Conservation (phyloP, 2,329 filamentous ascomycete species). For the Trichophaea hybrida region DNA sequence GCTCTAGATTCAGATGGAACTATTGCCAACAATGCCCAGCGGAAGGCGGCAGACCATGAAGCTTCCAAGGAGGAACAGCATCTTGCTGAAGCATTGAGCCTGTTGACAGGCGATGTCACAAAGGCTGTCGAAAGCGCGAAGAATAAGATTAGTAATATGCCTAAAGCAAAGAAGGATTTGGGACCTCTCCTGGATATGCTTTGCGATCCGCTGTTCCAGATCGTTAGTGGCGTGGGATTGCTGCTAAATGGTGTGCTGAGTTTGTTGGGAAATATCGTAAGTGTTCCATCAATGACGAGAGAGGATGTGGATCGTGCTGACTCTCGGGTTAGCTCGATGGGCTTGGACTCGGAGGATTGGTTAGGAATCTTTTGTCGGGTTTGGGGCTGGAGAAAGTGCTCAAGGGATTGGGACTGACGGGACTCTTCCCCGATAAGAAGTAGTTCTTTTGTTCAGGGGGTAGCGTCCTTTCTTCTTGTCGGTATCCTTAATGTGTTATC, state of each 20-base stretch:
- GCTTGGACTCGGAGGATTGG: constrained; percentile 65
- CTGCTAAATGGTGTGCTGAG: constrained; percentile 70
- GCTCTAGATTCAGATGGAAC: constrained; percentile 78
- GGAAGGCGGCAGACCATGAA: constrained; percentile 54
- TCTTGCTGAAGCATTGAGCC: constrained; percentile 73
- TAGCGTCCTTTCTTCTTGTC: no score
- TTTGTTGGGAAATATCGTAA: constrained; percentile 59
- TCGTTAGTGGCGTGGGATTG: constrained; percentile 59
- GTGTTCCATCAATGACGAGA: constrained; percentile 17
- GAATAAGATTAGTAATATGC: constrained; percentile 81
- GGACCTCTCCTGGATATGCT: constrained; percentile 78
- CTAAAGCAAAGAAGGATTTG: constrained; percentile 80
- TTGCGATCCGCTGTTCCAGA: constrained; percentile 63
- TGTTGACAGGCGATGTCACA: constrained; percentile 66
- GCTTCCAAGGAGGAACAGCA: constrained; percentile 71
- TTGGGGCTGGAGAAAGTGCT: constrained; percentile 64
- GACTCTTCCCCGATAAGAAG: not conserved
- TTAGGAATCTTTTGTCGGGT: constrained; percentile 64
- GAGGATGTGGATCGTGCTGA: constrained; percentile 22
- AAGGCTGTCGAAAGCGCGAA: constrained; percentile 76
- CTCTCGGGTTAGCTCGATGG: constrained; percentile 44
- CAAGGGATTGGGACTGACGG: constrained; percentile 48
- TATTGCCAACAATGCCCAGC: constrained; percentile 73
- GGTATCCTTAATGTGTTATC: no score
- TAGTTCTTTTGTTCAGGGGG: no score